These are phyloP conservation scores for Rubia tinctorum DNA, from an alignment of 305 asterid genomes.

Conservation along the genomic window DNA sequence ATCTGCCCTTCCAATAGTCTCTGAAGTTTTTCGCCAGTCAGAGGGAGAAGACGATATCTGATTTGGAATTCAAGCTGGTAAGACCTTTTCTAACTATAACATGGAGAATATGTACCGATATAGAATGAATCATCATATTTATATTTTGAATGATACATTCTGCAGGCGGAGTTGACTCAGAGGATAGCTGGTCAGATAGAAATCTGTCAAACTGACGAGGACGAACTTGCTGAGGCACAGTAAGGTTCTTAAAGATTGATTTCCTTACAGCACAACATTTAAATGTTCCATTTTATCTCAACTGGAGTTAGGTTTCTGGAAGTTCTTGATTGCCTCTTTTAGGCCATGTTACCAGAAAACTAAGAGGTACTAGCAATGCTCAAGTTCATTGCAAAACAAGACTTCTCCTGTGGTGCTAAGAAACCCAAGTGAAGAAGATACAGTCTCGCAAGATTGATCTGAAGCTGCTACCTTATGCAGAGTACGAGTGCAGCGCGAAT, in stretches of 20 bases:
- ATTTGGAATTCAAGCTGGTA: constrained; percentile 65
- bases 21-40: constrained; percentile 76
- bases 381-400: background rate
- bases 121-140: background rate
- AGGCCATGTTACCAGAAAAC: background rate
- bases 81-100: background rate
- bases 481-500: background rate
- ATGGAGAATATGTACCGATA: background rate
- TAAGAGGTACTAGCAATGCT: background rate
- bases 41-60: constrained; percentile 51
- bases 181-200: background rate
- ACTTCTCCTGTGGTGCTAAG: background rate
- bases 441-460: background rate
- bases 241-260: background rate
- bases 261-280: background rate
- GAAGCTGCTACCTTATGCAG: background rate
- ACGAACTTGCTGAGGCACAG: background rate
- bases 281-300: background rate
- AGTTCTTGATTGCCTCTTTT: constrained; percentile 2
- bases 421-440: background rate
- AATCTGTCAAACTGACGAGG: background rate
- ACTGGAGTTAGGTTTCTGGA: background rate
- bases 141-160: background rate
- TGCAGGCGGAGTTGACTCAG: constrained; percentile 15
- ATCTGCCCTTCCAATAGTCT: constrained; percentile 43